These are phyloP conservation scores for Cutaneotrichosporon cavernicola DNA, from an alignment of 1,284 basidiomycete species.

Conservation along the genomic window DNA sequence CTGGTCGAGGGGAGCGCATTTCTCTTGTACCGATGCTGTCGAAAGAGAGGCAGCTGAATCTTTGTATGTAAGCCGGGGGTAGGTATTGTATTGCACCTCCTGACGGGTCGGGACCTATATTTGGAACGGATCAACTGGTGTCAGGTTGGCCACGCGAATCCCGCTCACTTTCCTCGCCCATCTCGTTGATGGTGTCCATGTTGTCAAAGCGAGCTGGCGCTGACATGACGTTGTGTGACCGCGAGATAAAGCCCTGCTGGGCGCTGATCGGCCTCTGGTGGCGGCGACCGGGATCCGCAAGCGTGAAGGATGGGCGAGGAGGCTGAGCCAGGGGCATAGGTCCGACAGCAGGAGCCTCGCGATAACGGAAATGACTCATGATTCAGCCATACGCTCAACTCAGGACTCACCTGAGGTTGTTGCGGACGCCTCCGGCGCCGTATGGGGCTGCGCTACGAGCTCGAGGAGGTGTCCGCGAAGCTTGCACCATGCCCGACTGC, in stretches of 20 bases:
- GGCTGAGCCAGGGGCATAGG: neutral
- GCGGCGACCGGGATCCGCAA: neutral
- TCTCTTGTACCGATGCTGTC: no score
- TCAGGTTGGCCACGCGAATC: neutral
- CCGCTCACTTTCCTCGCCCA: neutral
- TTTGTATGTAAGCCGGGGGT: no score
- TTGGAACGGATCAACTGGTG: neutral
- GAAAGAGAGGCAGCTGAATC: no score
- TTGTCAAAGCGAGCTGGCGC: neutral
- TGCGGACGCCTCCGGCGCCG: neutral
- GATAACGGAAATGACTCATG: conserved; percentile 12
- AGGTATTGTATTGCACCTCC: no score
- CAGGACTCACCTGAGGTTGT: conserved; percentile 14
- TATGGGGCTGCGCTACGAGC: neutral
- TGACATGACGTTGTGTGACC: neutral
- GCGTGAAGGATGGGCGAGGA: conserved; percentile 11
- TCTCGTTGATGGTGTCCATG: neutral
- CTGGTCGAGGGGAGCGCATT: no score
- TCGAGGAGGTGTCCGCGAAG: neutral
- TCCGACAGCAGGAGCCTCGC: neutral
- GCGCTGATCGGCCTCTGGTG: neutral
- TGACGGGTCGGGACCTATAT: neutral
- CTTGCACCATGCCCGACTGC: neutral
- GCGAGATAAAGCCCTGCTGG: neutral
- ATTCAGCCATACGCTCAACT: neutral